phyloP scores from a whole-genome alignment of 2,329 filamentous ascomycete genomes.

The Exophiala oligosperma region DNA sequence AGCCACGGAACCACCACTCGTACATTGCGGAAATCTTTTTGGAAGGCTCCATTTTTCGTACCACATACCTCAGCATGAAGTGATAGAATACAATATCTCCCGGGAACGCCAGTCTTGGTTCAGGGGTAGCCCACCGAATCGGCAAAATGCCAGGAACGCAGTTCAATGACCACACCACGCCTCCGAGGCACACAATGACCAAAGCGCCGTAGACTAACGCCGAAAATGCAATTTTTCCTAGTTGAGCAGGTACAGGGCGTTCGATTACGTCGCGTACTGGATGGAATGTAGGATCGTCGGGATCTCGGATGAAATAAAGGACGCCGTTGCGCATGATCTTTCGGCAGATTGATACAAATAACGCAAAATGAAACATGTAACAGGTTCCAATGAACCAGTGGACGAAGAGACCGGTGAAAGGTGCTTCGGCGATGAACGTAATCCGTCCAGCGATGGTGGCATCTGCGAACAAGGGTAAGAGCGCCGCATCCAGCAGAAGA shows the following conservation, averaged over 20 bases:
- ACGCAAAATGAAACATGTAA: constrained; percentile 99
- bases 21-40: constrained; percentile 84
- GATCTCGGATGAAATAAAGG: constrained; percentile 95
- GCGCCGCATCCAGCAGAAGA: constrained; percentile 80
- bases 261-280: constrained; percentile 96
- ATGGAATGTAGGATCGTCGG: constrained; percentile 97
- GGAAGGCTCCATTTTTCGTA: constrained; percentile 81
- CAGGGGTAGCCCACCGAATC: constrained; percentile 89
- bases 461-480: constrained; percentile 84
- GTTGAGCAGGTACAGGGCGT: constrained; percentile 84
- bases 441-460: constrained; percentile 76
- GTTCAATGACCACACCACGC: constrained; percentile 73
- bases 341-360: constrained; percentile 98
- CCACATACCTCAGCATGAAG: constrained; percentile 84
- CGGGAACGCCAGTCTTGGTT: constrained; percentile 90
- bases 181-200: constrained; percentile 88
- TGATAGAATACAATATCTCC: constrained; percentile 96
- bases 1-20: constrained; percentile 92
- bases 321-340: constrained; percentile 96
- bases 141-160: constrained; percentile 70
- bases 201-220: constrained; percentile 92
- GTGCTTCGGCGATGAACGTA: constrained; percentile 73
- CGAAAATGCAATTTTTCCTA: constrained; percentile 94
- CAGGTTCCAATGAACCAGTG: constrained; percentile 99
- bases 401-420: constrained; percentile 88